phyloP scores from a whole-genome alignment of 2,329 filamentous ascomycete species.

The Cercospora nicotianae region DNA sequence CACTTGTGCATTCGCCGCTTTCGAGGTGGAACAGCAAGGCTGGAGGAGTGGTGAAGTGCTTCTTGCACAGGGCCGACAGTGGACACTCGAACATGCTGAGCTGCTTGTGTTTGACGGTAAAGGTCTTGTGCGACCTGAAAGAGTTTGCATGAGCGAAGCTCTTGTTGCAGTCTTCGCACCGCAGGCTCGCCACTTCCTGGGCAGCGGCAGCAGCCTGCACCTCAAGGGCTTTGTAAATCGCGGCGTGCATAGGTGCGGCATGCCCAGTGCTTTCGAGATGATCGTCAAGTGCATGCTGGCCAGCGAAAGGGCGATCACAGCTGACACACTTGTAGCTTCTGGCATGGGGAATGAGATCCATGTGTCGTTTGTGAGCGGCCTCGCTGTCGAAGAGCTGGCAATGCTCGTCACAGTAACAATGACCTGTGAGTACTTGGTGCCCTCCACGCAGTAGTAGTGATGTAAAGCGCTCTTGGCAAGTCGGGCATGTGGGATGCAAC shows the following conservation, averaged over 20 bases:
- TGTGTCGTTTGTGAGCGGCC: no score
- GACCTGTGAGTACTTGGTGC: constrained; percentile 15
- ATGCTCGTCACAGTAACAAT: constrained; percentile 24
- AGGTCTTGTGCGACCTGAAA: no score
- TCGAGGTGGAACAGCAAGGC: constrained; percentile 24
- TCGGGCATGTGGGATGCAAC: constrained; percentile 16
- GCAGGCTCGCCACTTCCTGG: constrained; percentile 17
- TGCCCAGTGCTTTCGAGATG: constrained; percentile 16
- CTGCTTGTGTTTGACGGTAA: constrained; percentile 24
- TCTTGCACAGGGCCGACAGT: constrained; percentile 14
- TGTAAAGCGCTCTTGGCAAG: constrained; percentile 17
- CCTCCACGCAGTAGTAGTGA: not conserved
- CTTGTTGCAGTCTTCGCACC: no score
- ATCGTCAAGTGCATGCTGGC: constrained; percentile 15
- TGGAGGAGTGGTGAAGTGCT: constrained; percentile 19
- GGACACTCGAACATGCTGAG: constrained; percentile 21
- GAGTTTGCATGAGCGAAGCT: no score
- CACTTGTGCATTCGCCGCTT: constrained; percentile 21
- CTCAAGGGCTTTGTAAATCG: no score
- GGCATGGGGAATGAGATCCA: no score
- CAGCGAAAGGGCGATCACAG: constrained; percentile 16
- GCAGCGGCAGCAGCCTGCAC: not conserved
- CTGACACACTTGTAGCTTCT: constrained; percentile 16
- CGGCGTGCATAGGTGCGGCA: no score
- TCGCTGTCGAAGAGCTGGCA: constrained; percentile 4